phyloP scores from a whole-genome alignment of 768 basidiomycete species.

The Xerocomellus amylosporus region DNA sequence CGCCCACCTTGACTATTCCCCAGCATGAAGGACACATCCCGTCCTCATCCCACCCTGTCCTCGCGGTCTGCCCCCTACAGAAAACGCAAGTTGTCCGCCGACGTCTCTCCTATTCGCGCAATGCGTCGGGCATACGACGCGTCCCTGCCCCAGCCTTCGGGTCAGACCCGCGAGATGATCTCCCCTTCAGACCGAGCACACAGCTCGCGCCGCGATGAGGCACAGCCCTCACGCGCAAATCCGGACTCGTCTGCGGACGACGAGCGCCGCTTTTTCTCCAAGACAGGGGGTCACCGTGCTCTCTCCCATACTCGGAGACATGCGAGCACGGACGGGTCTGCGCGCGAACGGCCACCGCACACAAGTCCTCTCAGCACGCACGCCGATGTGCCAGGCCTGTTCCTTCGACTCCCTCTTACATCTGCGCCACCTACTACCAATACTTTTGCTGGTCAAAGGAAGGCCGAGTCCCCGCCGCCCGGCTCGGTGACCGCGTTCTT shows the following conservation, averaged over 20 bases:
- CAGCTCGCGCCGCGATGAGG: neutral
- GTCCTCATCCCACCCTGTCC: slow-evolving; percentile 11
- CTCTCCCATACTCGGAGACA: slow-evolving; percentile 3
- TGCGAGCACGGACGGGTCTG: slow-evolving; percentile 3
- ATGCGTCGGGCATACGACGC: slow-evolving; percentile 14
- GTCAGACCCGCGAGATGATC: neutral
- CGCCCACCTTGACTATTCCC: slow-evolving; percentile 4
- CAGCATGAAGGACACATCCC: slow-evolving; percentile 27
- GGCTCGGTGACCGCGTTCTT: slow-evolving; percentile 25
- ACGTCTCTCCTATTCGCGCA: slow-evolving; percentile 8
- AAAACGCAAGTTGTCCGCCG: slow-evolving; percentile 8
- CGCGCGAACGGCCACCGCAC: slow-evolving; percentile 4
- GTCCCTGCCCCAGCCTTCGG: slow-evolving; percentile 3
- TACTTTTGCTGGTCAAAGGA: neutral
- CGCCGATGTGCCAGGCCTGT: slow-evolving; percentile 10
- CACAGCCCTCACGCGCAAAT: slow-evolving; percentile 1
- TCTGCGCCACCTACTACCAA: slow-evolving; percentile 2
- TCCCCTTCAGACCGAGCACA: slow-evolving; percentile 7
- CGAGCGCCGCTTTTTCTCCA: neutral
- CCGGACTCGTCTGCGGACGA: neutral
- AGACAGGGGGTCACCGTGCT: slow-evolving; percentile 6
- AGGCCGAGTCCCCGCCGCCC: slow-evolving; percentile 9
- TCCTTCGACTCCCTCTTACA: slow-evolving; percentile 16
- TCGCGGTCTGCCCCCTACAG: slow-evolving; percentile 18
- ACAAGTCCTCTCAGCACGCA: slow-evolving; percentile 5